These are phyloP conservation scores for Mortierella sp. DNA, from an alignment of 371 early-diverging fungal species.

Conservation along the genomic window DNA sequence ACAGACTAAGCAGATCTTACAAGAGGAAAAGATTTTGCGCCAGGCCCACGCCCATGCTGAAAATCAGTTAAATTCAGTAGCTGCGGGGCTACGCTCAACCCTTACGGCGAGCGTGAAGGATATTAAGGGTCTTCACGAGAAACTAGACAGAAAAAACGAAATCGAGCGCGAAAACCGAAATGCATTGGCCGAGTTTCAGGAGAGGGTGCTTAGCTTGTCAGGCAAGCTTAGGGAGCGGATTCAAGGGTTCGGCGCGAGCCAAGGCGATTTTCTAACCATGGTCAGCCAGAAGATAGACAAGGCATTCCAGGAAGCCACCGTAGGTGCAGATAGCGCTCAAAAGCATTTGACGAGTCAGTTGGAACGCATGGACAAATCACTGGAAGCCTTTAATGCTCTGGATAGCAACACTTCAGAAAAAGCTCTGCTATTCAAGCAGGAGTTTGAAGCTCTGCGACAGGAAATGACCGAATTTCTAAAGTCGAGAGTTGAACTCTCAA, in stretches of 20 bases:
- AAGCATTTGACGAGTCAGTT: slow-evolving; percentile 20
- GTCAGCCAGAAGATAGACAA: slow-evolving; percentile 24
- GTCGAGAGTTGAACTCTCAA: slow-evolving; percentile 12
- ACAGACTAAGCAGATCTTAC: slow-evolving; percentile 50
- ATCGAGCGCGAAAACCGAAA: slow-evolving; percentile 43
- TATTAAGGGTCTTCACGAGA: slow-evolving; percentile 63
- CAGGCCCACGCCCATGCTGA: slow-evolving; percentile 68
- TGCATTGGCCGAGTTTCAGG: slow-evolving; percentile 46
- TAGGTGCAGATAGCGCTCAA: slow-evolving; percentile 12
- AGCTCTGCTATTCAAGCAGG: slow-evolving; percentile 16
- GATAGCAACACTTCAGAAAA: slow-evolving; percentile 13
- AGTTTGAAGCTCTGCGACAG: slow-evolving; percentile 22
- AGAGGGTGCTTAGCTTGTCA: slow-evolving; percentile 14
- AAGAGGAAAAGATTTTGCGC: slow-evolving; percentile 48
- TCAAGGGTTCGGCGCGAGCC: slow-evolving; percentile 18
- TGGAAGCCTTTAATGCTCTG: slow-evolving; percentile 9
- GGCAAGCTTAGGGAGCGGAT: slow-evolving; percentile 21
- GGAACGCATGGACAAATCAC: slow-evolving; percentile 31
- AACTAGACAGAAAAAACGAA: slow-evolving; percentile 46
- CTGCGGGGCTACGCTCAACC: slow-evolving; percentile 59
- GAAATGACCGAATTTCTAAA: slow-evolving; percentile 29
- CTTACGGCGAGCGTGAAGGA: slow-evolving; percentile 62
- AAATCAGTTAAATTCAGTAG: slow-evolving; percentile 59
- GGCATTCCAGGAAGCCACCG: slow-evolving; percentile 24
- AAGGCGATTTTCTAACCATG: slow-evolving; percentile 6